Percentiles rank a stretch among this genome's conserved stretches.
These are phyloP conservation scores for Spergularia marina DNA, from an alignment of 148 eudicot genomes.

Conservation along the genomic window DNA sequence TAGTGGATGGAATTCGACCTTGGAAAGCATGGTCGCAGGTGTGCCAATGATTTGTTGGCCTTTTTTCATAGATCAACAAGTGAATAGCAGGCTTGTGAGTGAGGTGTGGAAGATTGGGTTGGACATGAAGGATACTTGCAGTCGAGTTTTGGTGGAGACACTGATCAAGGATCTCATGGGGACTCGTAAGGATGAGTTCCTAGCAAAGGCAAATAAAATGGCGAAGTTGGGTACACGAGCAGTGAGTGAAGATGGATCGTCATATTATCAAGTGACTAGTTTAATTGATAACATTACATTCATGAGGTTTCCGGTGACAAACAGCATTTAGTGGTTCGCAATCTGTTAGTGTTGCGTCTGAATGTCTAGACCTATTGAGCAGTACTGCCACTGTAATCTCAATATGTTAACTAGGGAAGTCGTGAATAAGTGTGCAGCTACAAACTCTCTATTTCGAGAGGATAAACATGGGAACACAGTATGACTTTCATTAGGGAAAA, in stretches of 20 bases:
- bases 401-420: no score
- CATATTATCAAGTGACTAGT: constrained; percentile 22
- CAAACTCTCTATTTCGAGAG: no score
- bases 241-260: constrained; percentile 27
- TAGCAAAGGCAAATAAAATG: not conserved
- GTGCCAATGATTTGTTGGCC: constrained; percentile 43
- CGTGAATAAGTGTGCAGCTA: no score
- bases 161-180: constrained; percentile 32
- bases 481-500: no score
- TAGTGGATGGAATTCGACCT: constrained; percentile 39
- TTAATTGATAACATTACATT: constrained; percentile 25
- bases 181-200: constrained; percentile 17
- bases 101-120: constrained; percentile 32
- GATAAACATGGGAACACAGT: no score
- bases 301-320: constrained; percentile 11
- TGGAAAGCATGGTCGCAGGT: constrained; percentile 32
- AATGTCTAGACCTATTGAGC: no score
- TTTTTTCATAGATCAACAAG: constrained; percentile 31
- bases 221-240: constrained; percentile 27
- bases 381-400: no score
- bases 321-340: not conserved
- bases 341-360: not conserved
- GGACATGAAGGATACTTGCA: constrained; percentile 34
- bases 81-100: constrained; percentile 31
- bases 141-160: constrained; percentile 22